Conservation (phyloP, 345 rosid species). For the Aquilaria sinensis region DNA sequence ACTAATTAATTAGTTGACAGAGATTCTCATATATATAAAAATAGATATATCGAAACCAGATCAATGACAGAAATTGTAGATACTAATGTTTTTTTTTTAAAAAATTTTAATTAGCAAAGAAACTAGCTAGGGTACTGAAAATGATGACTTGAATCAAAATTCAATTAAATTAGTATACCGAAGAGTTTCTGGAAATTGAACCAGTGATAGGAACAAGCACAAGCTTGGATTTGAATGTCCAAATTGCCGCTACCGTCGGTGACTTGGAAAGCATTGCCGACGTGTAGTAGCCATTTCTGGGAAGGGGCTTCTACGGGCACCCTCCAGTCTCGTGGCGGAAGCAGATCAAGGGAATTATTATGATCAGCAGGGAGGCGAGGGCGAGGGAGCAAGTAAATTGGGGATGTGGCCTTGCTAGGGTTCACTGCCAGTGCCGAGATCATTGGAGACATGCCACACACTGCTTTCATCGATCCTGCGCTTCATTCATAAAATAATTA, state of each 20-base stretch:
- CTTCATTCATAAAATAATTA: neutral
- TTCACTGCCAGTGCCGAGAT: conserved; percentile 81
- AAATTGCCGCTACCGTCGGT: conserved; percentile 34
- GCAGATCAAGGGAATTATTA: neutral
- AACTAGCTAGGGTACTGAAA: no score
- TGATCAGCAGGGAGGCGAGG: conserved; percentile 15
- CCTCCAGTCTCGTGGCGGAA: conserved; percentile 50
- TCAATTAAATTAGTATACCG: conserved; percentile 25
- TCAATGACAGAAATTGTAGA: no score
- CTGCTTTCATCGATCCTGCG: conserved; percentile 72
- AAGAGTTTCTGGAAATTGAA: conserved; percentile 76
- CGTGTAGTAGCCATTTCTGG: conserved; percentile 70
- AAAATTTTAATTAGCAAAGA: no score
- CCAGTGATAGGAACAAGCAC: conserved; percentile 78
- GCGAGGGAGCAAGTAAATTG: conserved; percentile 82
- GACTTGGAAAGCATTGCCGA: conserved; percentile 67
- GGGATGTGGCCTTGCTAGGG: conserved; percentile 62
- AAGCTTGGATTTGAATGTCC: conserved; percentile 54
- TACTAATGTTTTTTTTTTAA: no score
- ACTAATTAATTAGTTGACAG: no score
- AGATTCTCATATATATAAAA: no score
- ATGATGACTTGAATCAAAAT: no score
- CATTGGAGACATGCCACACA: conserved; percentile 82
- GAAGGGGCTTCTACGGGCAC: conserved; percentile 67
- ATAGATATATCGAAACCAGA: no score